Percentiles rank a stretch among this genome's conserved stretches.
phyloP scores from a whole-genome alignment of 106 monocot species.

The Acorus gramineus region DNA sequence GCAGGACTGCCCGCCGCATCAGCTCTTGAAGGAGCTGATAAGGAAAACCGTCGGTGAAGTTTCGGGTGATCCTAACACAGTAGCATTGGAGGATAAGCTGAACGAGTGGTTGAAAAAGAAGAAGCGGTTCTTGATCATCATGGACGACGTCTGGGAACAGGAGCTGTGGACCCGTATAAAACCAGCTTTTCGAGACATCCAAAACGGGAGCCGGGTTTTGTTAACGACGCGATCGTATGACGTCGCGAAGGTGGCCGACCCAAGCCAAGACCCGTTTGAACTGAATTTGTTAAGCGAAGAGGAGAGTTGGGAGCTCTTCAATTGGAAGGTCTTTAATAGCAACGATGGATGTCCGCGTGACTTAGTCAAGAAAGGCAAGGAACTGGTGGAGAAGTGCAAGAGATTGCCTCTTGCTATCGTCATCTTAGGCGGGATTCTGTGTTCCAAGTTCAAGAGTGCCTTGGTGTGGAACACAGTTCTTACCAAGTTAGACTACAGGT shows the following conservation, averaged over 20 bases:
- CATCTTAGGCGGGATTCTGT: slow-evolving; percentile 15
- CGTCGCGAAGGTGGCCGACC: slow-evolving; percentile 3
- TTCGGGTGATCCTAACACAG: background rate
- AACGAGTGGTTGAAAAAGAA: background rate
- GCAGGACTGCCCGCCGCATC: background rate
- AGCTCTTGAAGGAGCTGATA: background rate
- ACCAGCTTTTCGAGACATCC: slow-evolving; percentile 5
- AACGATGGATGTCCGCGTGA: background rate
- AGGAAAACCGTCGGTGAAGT: background rate
- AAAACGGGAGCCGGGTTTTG: slow-evolving; percentile 14
- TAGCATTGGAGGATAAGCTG: background rate
- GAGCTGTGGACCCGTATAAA: slow-evolving; percentile 9
- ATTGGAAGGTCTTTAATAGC: slow-evolving; percentile 8
- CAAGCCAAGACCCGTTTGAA: background rate
- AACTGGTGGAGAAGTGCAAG: slow-evolving; percentile 9
- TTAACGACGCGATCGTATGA: slow-evolving; percentile 10
- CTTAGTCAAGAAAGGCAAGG: background rate
- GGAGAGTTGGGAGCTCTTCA: slow-evolving; percentile 12
- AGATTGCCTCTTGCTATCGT: slow-evolving; percentile 23
- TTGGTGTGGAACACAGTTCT: slow-evolving; percentile 4
- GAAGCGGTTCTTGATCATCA: slow-evolving; percentile 14
- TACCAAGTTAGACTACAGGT: slow-evolving; percentile 1
- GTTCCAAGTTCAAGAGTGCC: background rate
- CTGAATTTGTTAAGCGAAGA: background rate
- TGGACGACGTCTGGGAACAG: slow-evolving; percentile 16